Conservation (phyloP, 805 yeast species). For the Lipomyces anomalus region DNA sequence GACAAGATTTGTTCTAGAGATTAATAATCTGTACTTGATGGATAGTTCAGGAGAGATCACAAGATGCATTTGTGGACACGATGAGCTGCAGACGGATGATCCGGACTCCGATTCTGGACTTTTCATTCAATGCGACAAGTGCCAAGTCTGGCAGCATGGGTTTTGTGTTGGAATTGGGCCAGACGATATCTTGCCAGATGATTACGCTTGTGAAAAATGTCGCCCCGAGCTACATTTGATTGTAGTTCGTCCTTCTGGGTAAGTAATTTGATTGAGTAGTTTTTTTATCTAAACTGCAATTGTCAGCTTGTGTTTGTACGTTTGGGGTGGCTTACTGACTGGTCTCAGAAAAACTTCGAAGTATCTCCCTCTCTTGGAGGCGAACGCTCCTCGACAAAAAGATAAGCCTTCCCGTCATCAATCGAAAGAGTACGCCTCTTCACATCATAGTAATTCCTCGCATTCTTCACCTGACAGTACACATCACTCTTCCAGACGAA, state of each 20-base stretch:
- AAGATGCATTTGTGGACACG: conserved; percentile 51
- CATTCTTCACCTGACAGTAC: not conserved
- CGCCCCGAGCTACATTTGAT: conserved; percentile 75
- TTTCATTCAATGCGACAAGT: conserved; percentile 90
- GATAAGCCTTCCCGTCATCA: conserved; percentile 1
- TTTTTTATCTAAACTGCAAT: not conserved
- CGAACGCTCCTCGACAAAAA: conserved; percentile 8
- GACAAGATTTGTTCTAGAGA: no score
- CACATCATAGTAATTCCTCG: not conserved
- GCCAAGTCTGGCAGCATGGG: conserved; percentile 98
- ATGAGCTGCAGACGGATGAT: conserved; percentile 38
- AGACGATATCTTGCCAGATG: conserved; percentile 77
- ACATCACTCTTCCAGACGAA: conserved; percentile 3
- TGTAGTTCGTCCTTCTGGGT: conserved; percentile 42
- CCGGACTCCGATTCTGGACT: conserved; percentile 82
- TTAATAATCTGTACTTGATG: conserved; percentile 2
- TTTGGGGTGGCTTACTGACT: not conserved
- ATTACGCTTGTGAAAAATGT: conserved; percentile 91
- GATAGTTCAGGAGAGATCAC: conserved; percentile 39
- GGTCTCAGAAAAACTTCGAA: conserved; percentile 39
- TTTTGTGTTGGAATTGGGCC: conserved; percentile 82
- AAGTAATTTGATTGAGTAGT: conserved; percentile 1
- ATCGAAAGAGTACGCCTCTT: not conserved
- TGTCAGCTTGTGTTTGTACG: conserved; percentile 1
- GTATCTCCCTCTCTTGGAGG: conserved; percentile 43